These are phyloP conservation scores for Alternaria hordeiaustralica DNA, from an alignment of 2,329 filamentous ascomycete genomes.

Conservation along the genomic window DNA sequence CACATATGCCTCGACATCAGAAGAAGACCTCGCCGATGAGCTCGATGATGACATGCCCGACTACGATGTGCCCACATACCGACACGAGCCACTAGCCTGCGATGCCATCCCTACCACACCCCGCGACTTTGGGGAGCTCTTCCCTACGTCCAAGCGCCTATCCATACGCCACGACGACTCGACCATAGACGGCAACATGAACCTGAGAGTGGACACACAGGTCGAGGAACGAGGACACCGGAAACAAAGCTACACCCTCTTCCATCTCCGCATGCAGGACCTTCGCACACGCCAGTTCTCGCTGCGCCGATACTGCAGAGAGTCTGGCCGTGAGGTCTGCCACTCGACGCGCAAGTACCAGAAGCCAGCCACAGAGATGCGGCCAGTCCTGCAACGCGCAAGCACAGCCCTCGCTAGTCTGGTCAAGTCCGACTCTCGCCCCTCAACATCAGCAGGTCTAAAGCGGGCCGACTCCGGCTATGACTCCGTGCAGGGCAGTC, in stretches of 20 bases:
- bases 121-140: constrained; percentile 81
- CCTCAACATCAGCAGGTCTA: constrained; percentile 51
- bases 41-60: constrained; percentile 55
- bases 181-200: constrained; percentile 94
- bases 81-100: constrained; percentile 66
- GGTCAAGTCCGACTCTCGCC: constrained; percentile 61
- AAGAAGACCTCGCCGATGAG: constrained; percentile 61
- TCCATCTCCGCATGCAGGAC: constrained; percentile 95
- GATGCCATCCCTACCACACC: constrained; percentile 79
- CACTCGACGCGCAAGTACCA: constrained; percentile 76
- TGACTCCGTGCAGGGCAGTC: constrained; percentile 51
- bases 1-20: constrained; percentile 80
- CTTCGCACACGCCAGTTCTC: constrained; percentile 86
- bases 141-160: constrained; percentile 82
- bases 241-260: constrained; percentile 75
- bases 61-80: constrained; percentile 66
- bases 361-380: constrained; percentile 59
- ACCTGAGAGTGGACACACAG: constrained; percentile 84
- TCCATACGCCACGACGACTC: constrained; percentile 89
- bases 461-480: constrained; percentile 67
- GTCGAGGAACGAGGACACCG: constrained; percentile 63
- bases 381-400: constrained; percentile 63
- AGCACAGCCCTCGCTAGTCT: constrained; percentile 65
- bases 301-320: constrained; percentile 86
- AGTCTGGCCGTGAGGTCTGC: constrained; percentile 92